Base-by-base conservation (phyloP, 495 filamentous ascomycete genomes). In the Tuber brumale region DNA sequence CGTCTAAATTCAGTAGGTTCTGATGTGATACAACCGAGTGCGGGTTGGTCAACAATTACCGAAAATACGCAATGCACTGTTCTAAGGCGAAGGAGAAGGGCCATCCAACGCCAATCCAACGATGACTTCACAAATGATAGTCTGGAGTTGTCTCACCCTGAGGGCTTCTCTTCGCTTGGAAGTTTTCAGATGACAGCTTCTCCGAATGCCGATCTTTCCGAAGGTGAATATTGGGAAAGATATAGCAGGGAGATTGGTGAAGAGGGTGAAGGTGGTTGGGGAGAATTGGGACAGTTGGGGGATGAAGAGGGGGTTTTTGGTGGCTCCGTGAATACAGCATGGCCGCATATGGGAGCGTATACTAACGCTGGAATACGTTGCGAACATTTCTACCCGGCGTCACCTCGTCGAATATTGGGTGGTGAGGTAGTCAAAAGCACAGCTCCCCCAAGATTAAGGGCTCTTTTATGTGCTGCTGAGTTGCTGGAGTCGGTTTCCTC, bases 401-500 rank as follows among this genome's bases (percentile, higher is more conserved):
- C 21, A 31, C n/a, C 0, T 0, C 10, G 9, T 8, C 51, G 10
- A 14, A 21, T 61, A 6, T 61, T n/a, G n/a, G 3, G 51, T 31
- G 10, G 12, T 61, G 51, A 0, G 2, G n/a, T 27, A 27, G 51
- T 6, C 23, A 31, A 61, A 31, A 61, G 51, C 12, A 14, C 51
- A 16, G n/a, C 51, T 61, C 51, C 51, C 51, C 51, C 51, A 61
- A 61, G n/a, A 3, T 31, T 31, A 31, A 61, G 51, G n/a, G 10
- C n/a, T 61, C 51, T 61, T 61, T 31, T 61, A 14, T 31, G 14
- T 9, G 51, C 51, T 31, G 51, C n/a, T 61, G 12, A 61, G 12
- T 31, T 61, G 51, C 3, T 61, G n/a, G 51, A 61, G 51, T 61
- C 51, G 51, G 51, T 61, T 61, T 61, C n/a, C n/a, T 61, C 46